Conservation (phyloP, 2,329 filamentous ascomycete species). For the Leptodontidium sp. region DNA sequence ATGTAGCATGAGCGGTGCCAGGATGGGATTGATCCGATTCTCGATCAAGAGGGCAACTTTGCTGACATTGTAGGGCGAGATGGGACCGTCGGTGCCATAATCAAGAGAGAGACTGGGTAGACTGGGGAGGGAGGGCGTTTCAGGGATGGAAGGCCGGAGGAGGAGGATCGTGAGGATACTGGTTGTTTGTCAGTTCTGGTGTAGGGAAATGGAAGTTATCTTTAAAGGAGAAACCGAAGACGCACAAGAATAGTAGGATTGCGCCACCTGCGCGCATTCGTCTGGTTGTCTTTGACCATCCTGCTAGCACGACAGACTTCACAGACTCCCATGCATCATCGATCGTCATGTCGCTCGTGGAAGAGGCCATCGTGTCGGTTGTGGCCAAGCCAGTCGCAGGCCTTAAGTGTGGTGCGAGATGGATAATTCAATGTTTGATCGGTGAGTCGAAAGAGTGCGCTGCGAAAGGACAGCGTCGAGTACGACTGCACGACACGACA, state of each 20-base stretch:
- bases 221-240: neutral
- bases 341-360: slow-evolving; percentile 41
- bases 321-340: slow-evolving; percentile 44
- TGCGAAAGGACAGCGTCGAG: neutral
- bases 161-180: slow-evolving; percentile 40
- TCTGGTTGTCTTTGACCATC: slow-evolving; percentile 44
- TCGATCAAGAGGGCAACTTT: slow-evolving; percentile 63
- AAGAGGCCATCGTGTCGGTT: slow-evolving; percentile 33
- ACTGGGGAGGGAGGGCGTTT: slow-evolving; percentile 31
- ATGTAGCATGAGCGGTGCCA: slow-evolving; percentile 63
- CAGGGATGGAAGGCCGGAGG: slow-evolving; percentile 38
- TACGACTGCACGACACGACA: neutral
- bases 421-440: neutral
- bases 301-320: slow-evolving; percentile 33
- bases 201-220: neutral
- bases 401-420: neutral
- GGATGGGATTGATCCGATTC: slow-evolving; percentile 56
- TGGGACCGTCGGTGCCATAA: slow-evolving; percentile 28
- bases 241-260: slow-evolving; percentile 42
- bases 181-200: slow-evolving; percentile 3
- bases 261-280: slow-evolving; percentile 42
- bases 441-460: neutral
- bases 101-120: slow-evolving; percentile 39
- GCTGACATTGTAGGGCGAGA: slow-evolving; percentile 39
- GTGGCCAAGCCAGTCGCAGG: neutral